A percentile compares a stretch with the other conserved stretches of the same genome.
Evolutionary conservation across 148 eudicot genomes (phyloP).

Genomic region (Euryodendron excelsum): DNA sequence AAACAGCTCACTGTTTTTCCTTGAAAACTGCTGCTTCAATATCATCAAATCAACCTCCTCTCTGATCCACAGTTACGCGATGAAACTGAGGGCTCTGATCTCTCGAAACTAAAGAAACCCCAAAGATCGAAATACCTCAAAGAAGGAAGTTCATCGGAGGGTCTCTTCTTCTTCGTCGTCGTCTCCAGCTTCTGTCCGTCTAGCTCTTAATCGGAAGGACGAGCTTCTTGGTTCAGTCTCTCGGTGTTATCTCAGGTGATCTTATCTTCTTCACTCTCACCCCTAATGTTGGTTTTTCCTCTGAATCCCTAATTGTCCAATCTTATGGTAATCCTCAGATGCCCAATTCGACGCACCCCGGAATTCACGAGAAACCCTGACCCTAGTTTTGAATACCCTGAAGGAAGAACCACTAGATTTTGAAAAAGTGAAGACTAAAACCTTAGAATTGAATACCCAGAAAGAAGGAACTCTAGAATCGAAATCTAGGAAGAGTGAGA

Average conservation of each 20-base stretch:
- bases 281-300: slow-evolving; percentile 34
- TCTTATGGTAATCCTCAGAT: not conserved
- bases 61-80: slow-evolving; percentile 16
- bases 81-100: slow-evolving; percentile 72
- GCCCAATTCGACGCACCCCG: not conserved
- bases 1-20: too few relatives aligned
- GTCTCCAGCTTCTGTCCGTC: slow-evolving; percentile 30
- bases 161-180: slow-evolving; percentile 40
- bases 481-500: slow-evolving; percentile 10
- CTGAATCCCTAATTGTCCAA: slow-evolving; percentile 27
- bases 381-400: slow-evolving; percentile 5
- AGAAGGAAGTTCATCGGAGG: slow-evolving; percentile 24
- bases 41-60: not conserved
- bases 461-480: not conserved
- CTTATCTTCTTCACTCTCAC: slow-evolving; percentile 52
- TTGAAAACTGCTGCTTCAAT: not conserved
- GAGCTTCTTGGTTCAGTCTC: slow-evolving; percentile 50
- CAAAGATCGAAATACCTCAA: slow-evolving; percentile 59
- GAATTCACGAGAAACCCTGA: slow-evolving; percentile 7
- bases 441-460: slow-evolving; percentile 7
- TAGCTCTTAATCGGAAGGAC: slow-evolving; percentile 71
- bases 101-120: slow-evolving; percentile 59
- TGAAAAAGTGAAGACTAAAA: not conserved
- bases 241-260: slow-evolving; percentile 75
- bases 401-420: slow-evolving; percentile 3